phyloP scores from a whole-genome alignment of 768 basidiomycete genomes.

The Psilocybe azurescens region DNA sequence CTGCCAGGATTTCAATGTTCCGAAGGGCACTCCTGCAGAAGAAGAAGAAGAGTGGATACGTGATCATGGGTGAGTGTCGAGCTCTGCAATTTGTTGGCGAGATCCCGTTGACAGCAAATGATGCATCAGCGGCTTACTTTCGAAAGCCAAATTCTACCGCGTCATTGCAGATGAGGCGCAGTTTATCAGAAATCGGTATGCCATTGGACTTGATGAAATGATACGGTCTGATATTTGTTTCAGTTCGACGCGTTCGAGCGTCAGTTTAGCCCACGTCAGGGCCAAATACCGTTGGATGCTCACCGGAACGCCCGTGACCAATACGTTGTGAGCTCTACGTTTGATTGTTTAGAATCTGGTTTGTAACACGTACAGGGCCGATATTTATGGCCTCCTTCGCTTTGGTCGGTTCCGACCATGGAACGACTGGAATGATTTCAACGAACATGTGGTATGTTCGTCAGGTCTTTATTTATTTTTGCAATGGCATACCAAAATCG shows the following conservation, averaged over 20 bases:
- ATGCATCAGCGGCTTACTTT: conserved; percentile 57
- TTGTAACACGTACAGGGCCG: conserved; percentile 46
- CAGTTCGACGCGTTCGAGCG: conserved; percentile 62
- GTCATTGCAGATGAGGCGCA: conserved; percentile 83
- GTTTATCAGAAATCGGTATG: conserved; percentile 69
- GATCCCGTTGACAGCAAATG: too few species aligned
- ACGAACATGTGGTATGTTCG: conserved; percentile 53
- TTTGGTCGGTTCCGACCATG: conserved; percentile 73
- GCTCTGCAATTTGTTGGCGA: neutral
- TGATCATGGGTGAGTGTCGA: conserved; percentile 50
- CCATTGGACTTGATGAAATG: neutral
- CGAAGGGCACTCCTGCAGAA: conserved; percentile 47
- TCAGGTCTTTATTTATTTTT: neutral
- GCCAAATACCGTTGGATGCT: conserved; percentile 79
- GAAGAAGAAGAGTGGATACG: conserved; percentile 55
- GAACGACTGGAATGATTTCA: conserved; percentile 76
- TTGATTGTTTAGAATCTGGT: too few species aligned
- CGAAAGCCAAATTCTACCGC: conserved; percentile 67
- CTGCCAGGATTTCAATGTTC: conserved; percentile 60
- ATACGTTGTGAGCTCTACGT: conserved; percentile 54
- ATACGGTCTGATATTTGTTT: neutral
- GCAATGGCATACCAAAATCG: neutral
- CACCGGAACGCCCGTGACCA: conserved; percentile 79
- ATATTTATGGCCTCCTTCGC: conserved; percentile 73
- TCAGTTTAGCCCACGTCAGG: conserved; percentile 62